Conservation (phyloP, 176 grass and related monocot genomes). For the Olyra latifolia region DNA sequence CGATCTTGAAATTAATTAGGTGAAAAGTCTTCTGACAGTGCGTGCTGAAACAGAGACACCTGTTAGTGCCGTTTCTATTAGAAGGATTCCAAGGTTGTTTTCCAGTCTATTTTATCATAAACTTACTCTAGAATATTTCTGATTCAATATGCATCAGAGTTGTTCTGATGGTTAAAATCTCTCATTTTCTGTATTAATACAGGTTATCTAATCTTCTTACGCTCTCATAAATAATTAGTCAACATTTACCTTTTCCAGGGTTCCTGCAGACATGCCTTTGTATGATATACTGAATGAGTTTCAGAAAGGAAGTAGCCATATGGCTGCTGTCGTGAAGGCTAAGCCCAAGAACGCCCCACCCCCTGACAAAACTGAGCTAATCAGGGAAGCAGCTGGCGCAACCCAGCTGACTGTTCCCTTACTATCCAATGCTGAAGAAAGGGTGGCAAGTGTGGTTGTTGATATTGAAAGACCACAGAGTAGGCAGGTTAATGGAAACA, state of each 20-base stretch:
- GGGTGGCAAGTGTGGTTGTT: slow-evolving; percentile 54
- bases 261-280: slow-evolving; percentile 96
- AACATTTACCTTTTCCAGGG: slow-evolving; percentile 56
- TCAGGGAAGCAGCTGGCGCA: slow-evolving; percentile 36
- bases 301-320: slow-evolving; percentile 99
- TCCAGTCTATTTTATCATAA: slow-evolving; percentile 13
- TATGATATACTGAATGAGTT: slow-evolving; percentile 99
- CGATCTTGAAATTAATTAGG: slow-evolving; percentile 59
- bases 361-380: slow-evolving; percentile 51
- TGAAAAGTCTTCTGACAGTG: slow-evolving; percentile 99
- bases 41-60: slow-evolving; percentile 99
- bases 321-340: slow-evolving; percentile 96
- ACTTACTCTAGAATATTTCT: slow-evolving; percentile 17
- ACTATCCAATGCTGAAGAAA: slow-evolving; percentile 69
- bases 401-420: slow-evolving; percentile 53
- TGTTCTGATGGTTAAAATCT: slow-evolving; percentile 13
- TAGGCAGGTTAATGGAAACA: slow-evolving; percentile 61
- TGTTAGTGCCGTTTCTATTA: slow-evolving; percentile 97
- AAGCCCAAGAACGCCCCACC: slow-evolving; percentile 52
- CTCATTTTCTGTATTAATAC: slow-evolving; percentile 28
- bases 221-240: slow-evolving; percentile 10
- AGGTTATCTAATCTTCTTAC: background rate
- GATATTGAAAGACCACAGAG: slow-evolving; percentile 66
- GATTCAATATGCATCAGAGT: background rate
- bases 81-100: slow-evolving; percentile 93